phyloP scores from a whole-genome alignment of 2,329 filamentous ascomycete genomes.

The Cordyceps tenuipes region DNA sequence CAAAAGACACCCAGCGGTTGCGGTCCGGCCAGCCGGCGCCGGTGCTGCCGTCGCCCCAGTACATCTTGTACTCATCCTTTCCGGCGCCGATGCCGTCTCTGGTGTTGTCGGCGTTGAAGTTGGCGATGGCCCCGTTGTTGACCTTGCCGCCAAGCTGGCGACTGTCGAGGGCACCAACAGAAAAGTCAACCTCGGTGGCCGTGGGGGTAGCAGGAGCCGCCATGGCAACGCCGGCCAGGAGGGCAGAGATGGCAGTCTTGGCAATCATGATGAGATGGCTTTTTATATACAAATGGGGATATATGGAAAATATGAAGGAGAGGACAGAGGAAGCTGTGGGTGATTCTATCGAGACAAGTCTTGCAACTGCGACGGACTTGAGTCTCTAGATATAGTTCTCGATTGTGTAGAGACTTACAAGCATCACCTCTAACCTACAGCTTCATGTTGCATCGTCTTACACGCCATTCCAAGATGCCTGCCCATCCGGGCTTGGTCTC shows the following conservation, averaged over 20 bases:
- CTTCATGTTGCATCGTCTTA: background rate
- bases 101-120: conserved; percentile 11
- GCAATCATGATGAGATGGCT: background rate
- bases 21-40: conserved; percentile 23
- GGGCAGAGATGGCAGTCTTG: conserved; percentile 3
- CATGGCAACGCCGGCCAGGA: conserved; percentile 5
- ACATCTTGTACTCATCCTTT: conserved; percentile 22
- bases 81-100: conserved; percentile 16
- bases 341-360: background rate
- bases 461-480: background rate
- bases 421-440: background rate
- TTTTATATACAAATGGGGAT: background rate
- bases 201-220: background rate
- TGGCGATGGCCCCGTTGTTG: conserved; percentile 11
- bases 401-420: accelerated
- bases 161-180: conserved; percentile 3
- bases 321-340: background rate
- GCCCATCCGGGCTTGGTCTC: background rate
- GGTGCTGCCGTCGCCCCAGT: conserved; percentile 21
- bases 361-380: background rate
- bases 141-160: conserved; percentile 10
- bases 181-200: background rate
- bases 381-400: background rate
- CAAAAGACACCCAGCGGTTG: conserved; percentile 22
- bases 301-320: background rate